A percentile compares a stretch with the other conserved stretches of the same genome.
phyloP scores from a whole-genome alignment of 2,329 filamentous ascomycete genomes.

The Blumeria graminis region DNA sequence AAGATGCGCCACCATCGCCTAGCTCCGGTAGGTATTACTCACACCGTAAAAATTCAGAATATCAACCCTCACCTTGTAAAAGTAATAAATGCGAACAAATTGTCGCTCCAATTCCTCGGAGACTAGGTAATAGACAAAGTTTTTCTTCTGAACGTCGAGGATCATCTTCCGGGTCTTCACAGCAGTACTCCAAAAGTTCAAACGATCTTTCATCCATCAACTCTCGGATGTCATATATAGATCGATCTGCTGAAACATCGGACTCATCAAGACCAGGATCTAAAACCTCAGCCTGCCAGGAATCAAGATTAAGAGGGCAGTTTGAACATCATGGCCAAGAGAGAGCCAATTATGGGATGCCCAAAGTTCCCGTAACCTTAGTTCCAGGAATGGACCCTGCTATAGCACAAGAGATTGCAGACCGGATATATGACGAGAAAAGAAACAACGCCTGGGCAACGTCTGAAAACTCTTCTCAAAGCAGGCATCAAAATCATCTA shows the following conservation, averaged over 20 bases:
- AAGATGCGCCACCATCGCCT: constrained; percentile 18
- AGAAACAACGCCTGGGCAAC: constrained; percentile 22
- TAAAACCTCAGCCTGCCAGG: constrained; percentile 7
- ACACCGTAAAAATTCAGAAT: constrained; percentile 11
- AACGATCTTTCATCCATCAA: constrained; percentile 9
- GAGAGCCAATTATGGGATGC: constrained; percentile 18
- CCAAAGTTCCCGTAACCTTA: constrained; percentile 29
- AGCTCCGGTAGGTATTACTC: constrained; percentile 7
- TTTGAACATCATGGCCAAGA: constrained; percentile 7
- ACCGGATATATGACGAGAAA: constrained; percentile 31
- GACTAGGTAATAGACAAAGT: constrained; percentile 11
- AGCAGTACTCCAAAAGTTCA: constrained; percentile 11
- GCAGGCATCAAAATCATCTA: constrained; percentile 14
- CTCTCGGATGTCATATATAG: constrained; percentile 10
- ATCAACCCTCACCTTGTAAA: constrained; percentile 10
- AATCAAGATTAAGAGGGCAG: constrained; percentile 8
- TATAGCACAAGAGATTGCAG: constrained; percentile 30
- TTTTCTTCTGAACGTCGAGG: constrained; percentile 10
- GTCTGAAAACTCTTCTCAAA: constrained; percentile 19
- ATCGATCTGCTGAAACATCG: constrained; percentile 8
- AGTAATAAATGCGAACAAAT: not conserved
- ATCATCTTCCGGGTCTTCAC: constrained; percentile 6
- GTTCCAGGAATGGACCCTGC: constrained; percentile 35
- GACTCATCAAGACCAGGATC: constrained; percentile 11
- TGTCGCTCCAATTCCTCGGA: constrained; percentile 7